Base-by-base conservation (phyloP, 495 filamentous ascomycete species). In the Penicillium taxi region DNA sequence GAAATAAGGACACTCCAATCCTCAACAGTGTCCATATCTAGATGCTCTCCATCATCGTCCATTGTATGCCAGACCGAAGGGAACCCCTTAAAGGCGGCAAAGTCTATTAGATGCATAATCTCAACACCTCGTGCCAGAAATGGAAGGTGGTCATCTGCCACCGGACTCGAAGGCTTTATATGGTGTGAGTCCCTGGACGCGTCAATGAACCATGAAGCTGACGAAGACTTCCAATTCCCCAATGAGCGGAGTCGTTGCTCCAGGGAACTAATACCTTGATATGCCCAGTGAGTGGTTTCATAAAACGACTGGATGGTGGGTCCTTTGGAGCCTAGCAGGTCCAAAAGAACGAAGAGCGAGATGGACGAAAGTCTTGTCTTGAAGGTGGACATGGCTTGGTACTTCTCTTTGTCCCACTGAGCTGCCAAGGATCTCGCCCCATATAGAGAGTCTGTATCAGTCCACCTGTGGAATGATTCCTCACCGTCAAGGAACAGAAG, bases 401-500 rank as follows among this genome's bases (percentile, higher is more conserved):
- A 67, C 24, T 67, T 55, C 4, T 73, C 66, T 2, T 57, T 47
- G 41, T 87, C 84, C 87, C 88, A 94, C 9, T 65, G 53, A 39
- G 80, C 74, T 11, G 87, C 86, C 18, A 94, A 61, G 5, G 84
- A 73, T 65, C 87, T 74, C 6, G 91, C 74, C 2, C 91, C 91
- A 48, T 96, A 98, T 5, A 94, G 59, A 4, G 83, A 90, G 60
- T 98, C 91, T 0, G 61, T 73, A 29, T 69, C 71, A 9, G 79
- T 80, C 91, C 91, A 98, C 1, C 41, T 45, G 26, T 74, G 51
- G 58, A 94, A 96, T 1, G 91, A 87, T 61, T 98, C 91, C 64
- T 98, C 91, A 3, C 91, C 91, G 58, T 98, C 91, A 15, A 98
- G 58, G 33, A 96, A 75, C 17, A 98, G 45, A 26, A 98, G 78